These are phyloP conservation scores for Pulveroboletus frians DNA, from an alignment of 768 basidiomycete species.

Conservation along the genomic window DNA sequence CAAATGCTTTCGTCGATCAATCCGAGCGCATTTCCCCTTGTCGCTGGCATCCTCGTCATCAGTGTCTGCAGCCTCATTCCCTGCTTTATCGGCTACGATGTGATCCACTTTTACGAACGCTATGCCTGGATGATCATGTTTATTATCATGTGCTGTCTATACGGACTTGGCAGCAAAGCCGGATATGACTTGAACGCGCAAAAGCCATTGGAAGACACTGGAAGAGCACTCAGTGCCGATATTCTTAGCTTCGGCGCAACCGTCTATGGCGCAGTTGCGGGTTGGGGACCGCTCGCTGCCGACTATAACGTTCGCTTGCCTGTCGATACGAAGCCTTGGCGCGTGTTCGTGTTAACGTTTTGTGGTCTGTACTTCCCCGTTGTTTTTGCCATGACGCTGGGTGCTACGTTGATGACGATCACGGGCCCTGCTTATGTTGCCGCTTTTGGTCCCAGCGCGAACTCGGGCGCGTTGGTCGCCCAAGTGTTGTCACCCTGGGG, in stretches of 20 bases:
- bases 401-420: constrained; percentile 41
- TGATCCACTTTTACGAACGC: constrained; percentile 47
- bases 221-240: constrained; percentile 41
- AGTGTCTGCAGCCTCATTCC: constrained; percentile 39
- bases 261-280: constrained; percentile 43
- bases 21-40: constrained; percentile 39
- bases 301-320: constrained; percentile 53
- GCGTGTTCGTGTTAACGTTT: constrained; percentile 46
- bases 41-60: constrained; percentile 46
- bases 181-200: constrained; percentile 44
- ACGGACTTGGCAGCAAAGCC: constrained; percentile 43
- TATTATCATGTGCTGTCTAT: constrained; percentile 47
- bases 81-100: constrained; percentile 44
- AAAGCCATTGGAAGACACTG: constrained; percentile 39
- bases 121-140: constrained; percentile 50
- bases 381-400: constrained; percentile 33
- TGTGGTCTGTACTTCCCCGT: constrained; percentile 48
- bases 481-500: constrained; percentile 43
- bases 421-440: constrained; percentile 34
- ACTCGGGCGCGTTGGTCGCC: constrained; percentile 42
- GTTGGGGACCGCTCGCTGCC: constrained; percentile 51
- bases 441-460: constrained; percentile 35
- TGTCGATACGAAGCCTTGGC: constrained; percentile 35
- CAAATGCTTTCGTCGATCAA: constrained; percentile 46
- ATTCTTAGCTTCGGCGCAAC: constrained; percentile 50